Percentiles rank a stretch among this genome's conserved stretches.
Conservation (phyloP, 2,329 filamentous ascomycete species). For the Microdochium nivale region DNA sequence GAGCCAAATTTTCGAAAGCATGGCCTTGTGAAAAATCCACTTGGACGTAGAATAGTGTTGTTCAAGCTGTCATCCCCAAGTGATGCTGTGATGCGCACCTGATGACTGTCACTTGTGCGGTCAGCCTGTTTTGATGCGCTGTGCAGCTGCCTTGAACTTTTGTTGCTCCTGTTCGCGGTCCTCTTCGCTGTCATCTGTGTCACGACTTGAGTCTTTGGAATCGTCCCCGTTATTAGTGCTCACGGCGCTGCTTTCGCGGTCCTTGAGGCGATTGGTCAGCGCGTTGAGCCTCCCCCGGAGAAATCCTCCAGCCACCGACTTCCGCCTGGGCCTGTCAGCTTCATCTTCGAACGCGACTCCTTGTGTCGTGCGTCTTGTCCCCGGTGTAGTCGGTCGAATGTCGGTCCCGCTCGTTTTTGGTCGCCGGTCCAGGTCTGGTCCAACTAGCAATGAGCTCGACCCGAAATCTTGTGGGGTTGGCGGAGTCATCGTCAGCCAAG, state of each 20-base stretch:
- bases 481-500: constrained; percentile 22
- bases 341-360: constrained; percentile 1
- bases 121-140: neutral
- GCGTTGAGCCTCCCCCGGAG: constrained; percentile 27
- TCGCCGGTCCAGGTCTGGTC: constrained; percentile 2
- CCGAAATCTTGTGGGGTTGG: constrained; percentile 14
- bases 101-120: neutral
- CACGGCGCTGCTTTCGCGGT: constrained; percentile 7
- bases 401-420: constrained; percentile 13
- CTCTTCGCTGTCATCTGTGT: neutral
- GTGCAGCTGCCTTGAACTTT: neutral
- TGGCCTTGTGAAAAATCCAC: no score
- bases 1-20: neutral
- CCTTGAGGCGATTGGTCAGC: constrained; percentile 10
- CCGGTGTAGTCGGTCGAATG: neutral
- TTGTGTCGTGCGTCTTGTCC: constrained; percentile 8
- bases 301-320: constrained; percentile 20
- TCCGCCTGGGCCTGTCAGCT: constrained; percentile 10
- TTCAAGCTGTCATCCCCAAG: no score
- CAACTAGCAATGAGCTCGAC: constrained; percentile 8
- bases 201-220: neutral
- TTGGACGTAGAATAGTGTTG: no score
- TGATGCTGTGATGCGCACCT: no score
- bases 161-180: neutral
- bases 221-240: neutral